These are phyloP conservation scores for Xylaria sp. DNA, from an alignment of 2,329 filamentous ascomycete species.

Conservation along the genomic window DNA sequence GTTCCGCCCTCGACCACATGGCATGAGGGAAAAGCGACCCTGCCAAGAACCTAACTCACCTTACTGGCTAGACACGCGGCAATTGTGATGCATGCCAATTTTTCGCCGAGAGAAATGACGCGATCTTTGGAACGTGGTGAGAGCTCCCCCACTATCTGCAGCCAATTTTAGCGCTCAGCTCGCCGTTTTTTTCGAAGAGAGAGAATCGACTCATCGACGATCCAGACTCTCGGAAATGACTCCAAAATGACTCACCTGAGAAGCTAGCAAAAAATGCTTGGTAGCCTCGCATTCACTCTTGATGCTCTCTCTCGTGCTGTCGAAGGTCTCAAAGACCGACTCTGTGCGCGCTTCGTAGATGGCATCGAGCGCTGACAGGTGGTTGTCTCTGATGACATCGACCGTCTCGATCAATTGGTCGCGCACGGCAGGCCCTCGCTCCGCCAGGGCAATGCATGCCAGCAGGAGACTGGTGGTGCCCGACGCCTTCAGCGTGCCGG, in stretches of 20 bases:
- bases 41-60: constrained; percentile 18
- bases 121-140: constrained; percentile 47
- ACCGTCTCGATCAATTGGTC: constrained; percentile 43
- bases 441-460: constrained; percentile 31
- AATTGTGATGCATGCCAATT: constrained; percentile 30
- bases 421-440: constrained; percentile 19
- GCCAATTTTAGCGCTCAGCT: constrained; percentile 17
- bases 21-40: too few species aligned
- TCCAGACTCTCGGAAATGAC: neutral
- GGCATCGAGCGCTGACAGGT: constrained; percentile 37
- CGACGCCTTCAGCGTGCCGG: constrained; percentile 47
- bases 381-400: constrained; percentile 45
- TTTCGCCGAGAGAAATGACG: constrained; percentile 41
- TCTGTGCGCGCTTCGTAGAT: constrained; percentile 19
- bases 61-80: constrained; percentile 28
- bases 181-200: neutral
- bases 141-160: constrained; percentile 42
- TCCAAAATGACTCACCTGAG: constrained; percentile 36
- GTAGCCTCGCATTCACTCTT: constrained; percentile 45
- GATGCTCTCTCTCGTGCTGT: constrained; percentile 38
- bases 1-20: too few species aligned
- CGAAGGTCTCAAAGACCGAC: constrained; percentile 30
- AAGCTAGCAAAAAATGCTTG: constrained; percentile 47
- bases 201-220: too few species aligned
- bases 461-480: constrained; percentile 47